Percentiles rank a stretch among this genome's conserved stretches.
These are phyloP conservation scores for Sporothrix globosa DNA, from an alignment of 2,329 filamentous ascomycete genomes.

Conservation along the genomic window DNA sequence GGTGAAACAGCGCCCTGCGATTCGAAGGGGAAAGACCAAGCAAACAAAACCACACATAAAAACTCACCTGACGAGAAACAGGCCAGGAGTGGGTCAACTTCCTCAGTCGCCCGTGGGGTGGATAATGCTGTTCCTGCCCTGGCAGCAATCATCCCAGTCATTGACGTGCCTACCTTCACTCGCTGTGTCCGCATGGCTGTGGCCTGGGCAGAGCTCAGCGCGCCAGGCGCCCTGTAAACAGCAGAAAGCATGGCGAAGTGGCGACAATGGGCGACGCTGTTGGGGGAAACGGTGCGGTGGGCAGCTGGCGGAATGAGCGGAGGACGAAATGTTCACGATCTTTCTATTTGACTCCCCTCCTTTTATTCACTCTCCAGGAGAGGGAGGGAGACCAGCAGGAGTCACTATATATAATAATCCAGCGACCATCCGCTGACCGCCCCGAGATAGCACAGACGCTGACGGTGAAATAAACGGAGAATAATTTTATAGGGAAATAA, in stretches of 20 bases:
- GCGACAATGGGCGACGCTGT: constrained; percentile 9
- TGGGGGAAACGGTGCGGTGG: constrained; percentile 2
- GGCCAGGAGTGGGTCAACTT: constrained; percentile 35
- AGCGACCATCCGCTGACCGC: constrained; percentile 29
- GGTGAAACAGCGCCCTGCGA: neutral
- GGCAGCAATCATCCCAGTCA: constrained; percentile 2
- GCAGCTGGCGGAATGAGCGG: neutral
- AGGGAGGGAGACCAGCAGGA: neutral
- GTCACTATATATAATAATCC: constrained; percentile 27
- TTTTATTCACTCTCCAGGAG: neutral
- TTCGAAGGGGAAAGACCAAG: constrained; percentile 11
- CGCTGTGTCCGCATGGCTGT: constrained; percentile 5
- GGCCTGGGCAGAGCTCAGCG: constrained; percentile 9
- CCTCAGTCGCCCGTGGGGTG: constrained; percentile 30
- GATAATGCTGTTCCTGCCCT: constrained; percentile 15
- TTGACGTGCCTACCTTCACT: constrained; percentile 18
- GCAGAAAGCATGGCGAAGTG: constrained; percentile 25
- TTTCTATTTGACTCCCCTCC: neutral
- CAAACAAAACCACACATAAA: constrained; percentile 8
- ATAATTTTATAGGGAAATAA: constrained; percentile 1
- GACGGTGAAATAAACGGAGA: constrained; percentile 24
- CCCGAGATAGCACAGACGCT: neutral
- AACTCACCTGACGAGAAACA: constrained; percentile 35
- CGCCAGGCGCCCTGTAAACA: constrained; percentile 27
- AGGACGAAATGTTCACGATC: constrained; percentile 8